Evolutionary conservation across 129 eudicot genomes (phyloP), one percentile per base, ranked within the genome.

Genomic region (Centrapalus pauciflorus): DNA sequence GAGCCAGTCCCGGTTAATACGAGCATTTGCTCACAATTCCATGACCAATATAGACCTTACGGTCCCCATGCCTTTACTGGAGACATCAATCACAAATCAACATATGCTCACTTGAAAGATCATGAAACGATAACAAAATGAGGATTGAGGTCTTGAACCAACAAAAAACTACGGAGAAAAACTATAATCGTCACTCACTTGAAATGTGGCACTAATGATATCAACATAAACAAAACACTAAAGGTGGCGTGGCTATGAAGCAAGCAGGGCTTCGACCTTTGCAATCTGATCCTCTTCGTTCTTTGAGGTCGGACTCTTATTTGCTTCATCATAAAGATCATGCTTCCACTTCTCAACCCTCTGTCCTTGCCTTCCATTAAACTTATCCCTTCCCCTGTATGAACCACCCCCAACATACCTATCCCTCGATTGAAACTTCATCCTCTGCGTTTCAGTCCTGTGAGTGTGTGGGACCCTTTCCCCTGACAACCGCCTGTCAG

Each of bases 311-410:
- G 96, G 95, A 52, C 92, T 88, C 76, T 63, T 78, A 58, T 84
- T 84, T 1, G 95, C 85, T 82, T 93, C 99, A 37, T 86, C 84
- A 26, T 64, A 93, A 32, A 93, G 83, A 76, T 93, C 99, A 72
- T 93, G 99, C 79, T 93, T 93, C 99, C 99, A 93, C 63, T 93
- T 93, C 51, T 93, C 93, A 51, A 54, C 90, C 12, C 69, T 71
- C 2, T 77, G 71, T 7, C 83, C 84, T 70, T 70, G 91, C 60
- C 83, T 67, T 46, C 75, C 80, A 20, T 43, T 61, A 45, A 79
- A 80, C 46, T 83, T 69, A 16, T 83, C 92, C 23, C 81, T 75
- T 67, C 87, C 89, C 76, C 82, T 72, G 13, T 61, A 66, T n/a
- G 65, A 51, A 30, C 82, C 82, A n/a, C 80, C 79, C 38, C 74